Conservation (phyloP, 192 early-diverging fungal genomes). For the Coemansia sp. region DNA sequence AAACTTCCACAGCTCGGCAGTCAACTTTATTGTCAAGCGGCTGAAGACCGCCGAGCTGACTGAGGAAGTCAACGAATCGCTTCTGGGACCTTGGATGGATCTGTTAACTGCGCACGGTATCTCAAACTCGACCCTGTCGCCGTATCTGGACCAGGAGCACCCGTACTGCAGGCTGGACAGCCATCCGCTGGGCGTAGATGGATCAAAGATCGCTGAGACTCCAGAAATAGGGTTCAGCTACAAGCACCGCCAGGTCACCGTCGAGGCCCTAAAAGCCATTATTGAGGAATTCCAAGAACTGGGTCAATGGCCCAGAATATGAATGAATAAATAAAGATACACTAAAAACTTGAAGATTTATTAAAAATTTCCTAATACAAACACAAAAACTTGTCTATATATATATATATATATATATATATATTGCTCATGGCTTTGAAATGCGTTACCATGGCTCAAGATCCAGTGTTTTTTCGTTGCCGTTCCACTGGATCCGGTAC, state of each 20-base stretch:
- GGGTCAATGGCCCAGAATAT: constrained; percentile 75
- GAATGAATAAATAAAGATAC: neutral
- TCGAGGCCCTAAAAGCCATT: constrained; percentile 66
- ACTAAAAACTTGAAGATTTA: neutral
- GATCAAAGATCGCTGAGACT: constrained; percentile 70
- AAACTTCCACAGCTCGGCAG: constrained; percentile 36
- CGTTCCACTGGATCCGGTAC: constrained; percentile 24
- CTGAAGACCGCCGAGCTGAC: constrained; percentile 81
- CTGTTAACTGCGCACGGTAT: constrained; percentile 71
- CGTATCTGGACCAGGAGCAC: constrained; percentile 91
- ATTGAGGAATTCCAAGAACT: constrained; percentile 78
- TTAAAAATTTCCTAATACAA: neutral
- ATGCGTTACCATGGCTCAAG: constrained; percentile 3
- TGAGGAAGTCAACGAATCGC: constrained; percentile 93
- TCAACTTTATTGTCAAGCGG: constrained; percentile 51
- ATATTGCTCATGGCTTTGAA: neutral
- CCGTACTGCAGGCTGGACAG: constrained; percentile 67
- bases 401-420: neutral
- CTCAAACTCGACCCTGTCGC: constrained; percentile 82
- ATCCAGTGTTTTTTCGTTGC: neutral
- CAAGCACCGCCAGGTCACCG: constrained; percentile 63
- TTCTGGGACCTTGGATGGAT: constrained; percentile 90
- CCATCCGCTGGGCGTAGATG: constrained; percentile 78
- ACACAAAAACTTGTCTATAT: neutral
- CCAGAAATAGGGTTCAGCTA: constrained; percentile 68